A percentile compares a stretch with the other conserved stretches of the same genome.
These are phyloP conservation scores for Bolboschoenus planiculmis DNA, from an alignment of 176 grass and related monocot genomes.

Conservation along the genomic window DNA sequence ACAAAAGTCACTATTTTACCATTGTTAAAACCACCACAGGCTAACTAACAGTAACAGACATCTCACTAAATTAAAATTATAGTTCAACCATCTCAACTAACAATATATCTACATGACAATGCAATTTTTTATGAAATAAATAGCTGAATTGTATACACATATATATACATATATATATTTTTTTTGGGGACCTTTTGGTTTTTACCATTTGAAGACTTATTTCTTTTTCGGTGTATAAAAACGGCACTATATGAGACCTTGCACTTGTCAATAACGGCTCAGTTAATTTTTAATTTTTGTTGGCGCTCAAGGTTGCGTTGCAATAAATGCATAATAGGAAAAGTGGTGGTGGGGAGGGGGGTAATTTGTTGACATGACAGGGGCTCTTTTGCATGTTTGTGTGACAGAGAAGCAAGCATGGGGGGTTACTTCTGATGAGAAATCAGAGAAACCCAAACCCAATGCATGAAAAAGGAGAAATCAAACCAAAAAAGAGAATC, in stretches of 20 bases:
- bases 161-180: background rate
- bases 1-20: no score
- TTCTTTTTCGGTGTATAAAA: background rate
- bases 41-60: background rate
- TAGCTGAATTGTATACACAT: background rate
- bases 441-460: background rate
- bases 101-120: background rate
- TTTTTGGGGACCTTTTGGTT: background rate
- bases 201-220: background rate
- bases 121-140: background rate
- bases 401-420: background rate
- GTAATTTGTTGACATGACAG: background rate
- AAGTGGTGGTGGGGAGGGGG: background rate
- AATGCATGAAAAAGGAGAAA: constrained; percentile 15
- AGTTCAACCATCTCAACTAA: background rate
- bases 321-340: background rate
- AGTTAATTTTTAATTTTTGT: constrained; percentile 11
- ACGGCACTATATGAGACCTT: background rate
- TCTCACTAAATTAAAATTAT: background rate
- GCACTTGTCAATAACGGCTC: constrained; percentile 1
- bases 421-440: background rate
- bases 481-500: constrained; percentile 25
- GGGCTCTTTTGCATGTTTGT: background rate
- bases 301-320: background rate
- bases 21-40: background rate